Conservation (phyloP, 352 stramenopile genomes). For the Phytopythium mirpurense region DNA sequence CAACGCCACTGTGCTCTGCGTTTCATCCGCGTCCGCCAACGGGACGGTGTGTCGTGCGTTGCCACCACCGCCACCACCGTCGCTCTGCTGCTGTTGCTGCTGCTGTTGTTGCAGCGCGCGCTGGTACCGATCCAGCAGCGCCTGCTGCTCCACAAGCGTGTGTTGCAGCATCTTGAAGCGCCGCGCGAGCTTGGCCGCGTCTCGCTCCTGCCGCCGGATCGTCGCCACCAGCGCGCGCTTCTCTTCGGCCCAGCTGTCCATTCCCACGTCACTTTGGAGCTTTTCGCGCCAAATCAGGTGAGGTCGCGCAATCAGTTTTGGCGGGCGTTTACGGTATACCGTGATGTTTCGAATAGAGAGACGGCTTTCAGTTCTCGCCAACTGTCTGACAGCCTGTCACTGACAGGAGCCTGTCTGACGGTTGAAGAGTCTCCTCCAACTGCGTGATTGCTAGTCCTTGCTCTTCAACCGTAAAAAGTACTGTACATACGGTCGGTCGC, state of each 20-base stretch:
- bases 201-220: slow-evolving; percentile 37
- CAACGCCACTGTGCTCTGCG: not conserved
- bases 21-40: too few relatives aligned
- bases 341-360: too few relatives aligned
- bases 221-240: slow-evolving; percentile 36
- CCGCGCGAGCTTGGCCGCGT: slow-evolving; percentile 32
- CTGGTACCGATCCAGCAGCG: slow-evolving; percentile 69
- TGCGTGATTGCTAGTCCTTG: not conserved
- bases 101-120: slow-evolving; percentile 16
- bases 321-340: too few relatives aligned
- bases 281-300: not conserved
- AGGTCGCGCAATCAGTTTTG: too few relatives aligned
- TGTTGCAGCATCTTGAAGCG: slow-evolving; percentile 61
- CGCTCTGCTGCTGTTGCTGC: not conserved
- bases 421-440: too few relatives aligned
- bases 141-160: slow-evolving; percentile 61
- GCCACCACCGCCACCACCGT: too few relatives aligned
- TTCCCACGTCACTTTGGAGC: too few relatives aligned
- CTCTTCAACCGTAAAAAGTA: not conserved
- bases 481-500: not conserved
- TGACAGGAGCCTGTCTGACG: too few relatives aligned
- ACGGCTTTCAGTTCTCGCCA: not conserved
- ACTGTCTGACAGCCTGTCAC: not conserved
- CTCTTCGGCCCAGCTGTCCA: slow-evolving; percentile 39
- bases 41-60: too few relatives aligned